Evolutionary conservation across 495 filamentous ascomycete genomes (phyloP), one percentile per base, ranked within the genome.

Genomic region (Mytilinidion resinicola): DNA sequence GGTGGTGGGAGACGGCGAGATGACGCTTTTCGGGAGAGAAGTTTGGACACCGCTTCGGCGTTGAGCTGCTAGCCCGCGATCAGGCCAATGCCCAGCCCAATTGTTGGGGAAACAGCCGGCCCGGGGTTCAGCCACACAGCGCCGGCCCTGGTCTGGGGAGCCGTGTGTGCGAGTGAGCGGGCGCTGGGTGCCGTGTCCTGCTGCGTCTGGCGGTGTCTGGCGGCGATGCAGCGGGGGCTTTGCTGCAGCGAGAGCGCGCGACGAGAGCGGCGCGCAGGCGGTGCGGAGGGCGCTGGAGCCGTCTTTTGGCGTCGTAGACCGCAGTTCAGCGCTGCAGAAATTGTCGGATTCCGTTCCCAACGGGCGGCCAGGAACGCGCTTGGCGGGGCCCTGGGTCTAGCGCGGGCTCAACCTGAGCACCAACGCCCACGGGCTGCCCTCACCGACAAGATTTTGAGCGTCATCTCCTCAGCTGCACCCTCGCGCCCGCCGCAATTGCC

Each of bases 51-150:
- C 17, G 20, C 37, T 48, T 51, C 63, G 63, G 55, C 52, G 62
- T 56, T 65, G 57, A 53, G 56, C 50, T 33, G 43, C 48, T 43
- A 52, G 59, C 47, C 25, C 55, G 30, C 36, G 17, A 56, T 53
- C 46, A 55, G 54, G 54, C 25, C 25, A 30, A 30, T 30, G n/a
- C n/a, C 25, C 25, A 30, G 6, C 6, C 39, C 39, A 42, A 43
- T 64, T 56, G 56, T 60, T 65, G 61, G 57, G 56, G 61, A 33
- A 59, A 57, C 19, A 51, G 5, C 57, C 43, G 56, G 53, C 38
- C 17, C 42, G 20, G 51, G 25, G 25, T 49, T 59, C 53, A 35
- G 41, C 48, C 47, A 43, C 17, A 39, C 46, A 30, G 34, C 11
- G 12, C 49, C 42, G 60, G 47, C 47, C 48, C 48, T 60, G 43